These are phyloP conservation scores for Trichomonas gallinae DNA, from an alignment of 208 protist genomes.

Conservation along the genomic window DNA sequence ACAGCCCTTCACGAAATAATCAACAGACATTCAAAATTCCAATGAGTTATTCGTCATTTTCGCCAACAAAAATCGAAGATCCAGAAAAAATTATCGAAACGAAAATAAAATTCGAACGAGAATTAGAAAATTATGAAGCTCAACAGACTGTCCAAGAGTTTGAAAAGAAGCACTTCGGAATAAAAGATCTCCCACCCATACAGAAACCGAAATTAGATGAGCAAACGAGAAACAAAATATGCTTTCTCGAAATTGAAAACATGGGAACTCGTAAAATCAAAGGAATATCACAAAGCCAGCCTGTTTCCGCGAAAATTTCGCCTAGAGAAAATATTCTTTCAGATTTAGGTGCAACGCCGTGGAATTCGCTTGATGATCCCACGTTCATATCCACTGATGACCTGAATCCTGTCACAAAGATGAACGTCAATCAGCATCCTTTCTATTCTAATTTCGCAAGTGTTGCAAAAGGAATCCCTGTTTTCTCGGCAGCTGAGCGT, in stretches of 20 bases:
- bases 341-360: not conserved
- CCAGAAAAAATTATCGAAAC: not conserved
- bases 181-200: not conserved
- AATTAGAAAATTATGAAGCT: not conserved
- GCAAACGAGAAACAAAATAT: not conserved
- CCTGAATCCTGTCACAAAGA: not conserved
- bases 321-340: not conserved
- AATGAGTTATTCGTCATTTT: not conserved
- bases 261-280: not conserved
- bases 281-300: not conserved
- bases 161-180: not conserved
- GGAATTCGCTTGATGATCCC: not conserved
- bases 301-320: not conserved
- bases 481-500: not conserved
- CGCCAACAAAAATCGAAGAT: not conserved
- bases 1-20: not conserved
- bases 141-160: not conserved
- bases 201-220: not conserved
- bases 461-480: not conserved
- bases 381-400: not conserved
- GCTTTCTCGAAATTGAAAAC: not conserved
- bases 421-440: not conserved
- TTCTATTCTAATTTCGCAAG: not conserved
- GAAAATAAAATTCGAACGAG: not conserved
- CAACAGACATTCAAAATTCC: not conserved